Conservation (phyloP, 2,329 filamentous ascomycete genomes). For the Curvularia spicifera region DNA sequence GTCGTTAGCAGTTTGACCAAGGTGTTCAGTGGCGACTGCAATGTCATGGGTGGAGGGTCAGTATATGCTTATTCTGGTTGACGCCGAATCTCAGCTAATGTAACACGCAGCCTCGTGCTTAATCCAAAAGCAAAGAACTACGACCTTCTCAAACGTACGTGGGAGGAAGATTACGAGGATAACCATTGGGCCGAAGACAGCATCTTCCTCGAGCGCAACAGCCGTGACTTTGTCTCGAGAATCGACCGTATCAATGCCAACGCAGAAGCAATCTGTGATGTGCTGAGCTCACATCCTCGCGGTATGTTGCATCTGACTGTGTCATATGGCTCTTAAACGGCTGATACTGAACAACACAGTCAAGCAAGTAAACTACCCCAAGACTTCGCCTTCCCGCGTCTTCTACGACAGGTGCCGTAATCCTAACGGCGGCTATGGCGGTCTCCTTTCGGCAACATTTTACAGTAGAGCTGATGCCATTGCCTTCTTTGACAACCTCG, state of each 20-base stretch:
- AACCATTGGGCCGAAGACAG: slow-evolving; percentile 94
- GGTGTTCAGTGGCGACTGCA: slow-evolving; percentile 95
- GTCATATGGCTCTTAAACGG: not conserved
- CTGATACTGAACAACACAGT: slow-evolving; percentile 55
- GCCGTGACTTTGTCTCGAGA: slow-evolving; percentile 83
- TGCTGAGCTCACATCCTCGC: slow-evolving; percentile 65
- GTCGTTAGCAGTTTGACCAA: slow-evolving; percentile 96
- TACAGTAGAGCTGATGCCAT: slow-evolving; percentile 72
- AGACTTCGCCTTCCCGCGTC: slow-evolving; percentile 69
- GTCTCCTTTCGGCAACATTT: slow-evolving; percentile 85
- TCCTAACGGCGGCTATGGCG: slow-evolving; percentile 82
- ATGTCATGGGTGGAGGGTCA: slow-evolving; percentile 91
- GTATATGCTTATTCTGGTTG: slow-evolving; percentile 3
- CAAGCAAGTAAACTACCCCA: slow-evolving; percentile 86
- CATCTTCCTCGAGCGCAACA: slow-evolving; percentile 95
- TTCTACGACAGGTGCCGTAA: slow-evolving; percentile 82
- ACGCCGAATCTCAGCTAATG: slow-evolving; percentile 15
- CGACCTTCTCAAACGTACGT: slow-evolving; percentile 67
- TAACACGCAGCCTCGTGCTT: slow-evolving; percentile 59
- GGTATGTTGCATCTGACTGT: slow-evolving; percentile 40
- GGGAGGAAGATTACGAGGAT: slow-evolving; percentile 76
- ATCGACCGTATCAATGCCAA: slow-evolving; percentile 86
- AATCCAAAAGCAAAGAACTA: slow-evolving; percentile 76
- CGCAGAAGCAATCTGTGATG: slow-evolving; percentile 79
- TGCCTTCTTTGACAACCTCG: slow-evolving; percentile 82